Conservation (phyloP, 352 stramenopile genomes). For the Phytophthora cactorum region DNA sequence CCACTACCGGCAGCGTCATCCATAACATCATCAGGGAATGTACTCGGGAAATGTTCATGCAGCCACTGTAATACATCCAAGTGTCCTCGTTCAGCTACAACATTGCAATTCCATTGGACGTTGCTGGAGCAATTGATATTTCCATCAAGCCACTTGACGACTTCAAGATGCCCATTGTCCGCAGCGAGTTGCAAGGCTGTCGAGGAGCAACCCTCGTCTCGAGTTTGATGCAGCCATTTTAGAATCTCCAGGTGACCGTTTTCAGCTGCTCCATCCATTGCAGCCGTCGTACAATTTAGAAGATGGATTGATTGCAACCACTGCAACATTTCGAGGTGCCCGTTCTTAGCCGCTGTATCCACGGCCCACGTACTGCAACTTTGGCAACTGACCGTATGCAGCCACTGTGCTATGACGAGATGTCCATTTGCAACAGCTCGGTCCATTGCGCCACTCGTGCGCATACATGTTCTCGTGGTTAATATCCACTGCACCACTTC, state of each 20-base stretch:
- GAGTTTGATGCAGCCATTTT: conserved; percentile 2
- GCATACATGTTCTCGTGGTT: background rate
- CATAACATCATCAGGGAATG: too few relatives aligned
- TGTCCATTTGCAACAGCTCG: conserved; percentile 2
- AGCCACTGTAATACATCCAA: background rate
- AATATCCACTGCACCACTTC: conserved; percentile 13
- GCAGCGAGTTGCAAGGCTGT: background rate
- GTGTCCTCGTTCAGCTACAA: background rate
- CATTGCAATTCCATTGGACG: too few relatives aligned
- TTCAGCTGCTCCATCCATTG: conserved; percentile 4
- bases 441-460: background rate
- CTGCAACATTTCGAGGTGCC: conserved; percentile 9
- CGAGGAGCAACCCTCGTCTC: background rate
- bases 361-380: background rate
- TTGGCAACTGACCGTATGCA: background rate
- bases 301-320: conserved; percentile 1
- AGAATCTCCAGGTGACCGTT: conserved; percentile 2
- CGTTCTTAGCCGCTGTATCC: conserved; percentile 4
- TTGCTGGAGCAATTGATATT: too few relatives aligned
- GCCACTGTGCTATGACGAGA: background rate
- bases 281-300: background rate
- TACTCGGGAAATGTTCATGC: too few relatives aligned
- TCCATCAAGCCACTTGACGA: background rate
- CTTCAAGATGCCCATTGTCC: conserved; percentile 3
- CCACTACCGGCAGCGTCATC: too few relatives aligned